phyloP scores from a whole-genome alignment of 1,139 yeast species.

The Hansenula lynferdii region DNA sequence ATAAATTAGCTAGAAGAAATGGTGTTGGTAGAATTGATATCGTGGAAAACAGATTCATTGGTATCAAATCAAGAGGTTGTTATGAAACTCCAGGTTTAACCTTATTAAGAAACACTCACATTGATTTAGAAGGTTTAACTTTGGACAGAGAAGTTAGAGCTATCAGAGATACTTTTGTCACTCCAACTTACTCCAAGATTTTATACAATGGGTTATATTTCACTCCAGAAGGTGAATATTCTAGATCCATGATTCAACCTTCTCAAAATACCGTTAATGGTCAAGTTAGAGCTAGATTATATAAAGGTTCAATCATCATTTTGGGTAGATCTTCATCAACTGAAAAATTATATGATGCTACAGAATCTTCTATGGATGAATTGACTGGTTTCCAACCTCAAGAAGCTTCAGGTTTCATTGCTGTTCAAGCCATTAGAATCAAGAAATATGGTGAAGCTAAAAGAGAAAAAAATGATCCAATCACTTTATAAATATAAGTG shows the following conservation, averaged over 20 bases:
- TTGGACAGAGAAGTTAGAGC: slow-evolving; percentile 97
- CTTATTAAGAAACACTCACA: slow-evolving; percentile 86
- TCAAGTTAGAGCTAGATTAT: slow-evolving; percentile 87
- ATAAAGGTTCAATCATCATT: slow-evolving; percentile 82
- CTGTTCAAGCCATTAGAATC: slow-evolving; percentile 96
- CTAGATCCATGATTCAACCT: slow-evolving; percentile 88
- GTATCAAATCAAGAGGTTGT: slow-evolving; percentile 98
- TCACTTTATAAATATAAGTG: slow-evolving; percentile 24
- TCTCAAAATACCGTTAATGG: slow-evolving; percentile 96
- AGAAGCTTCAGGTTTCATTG: slow-evolving; percentile 95
- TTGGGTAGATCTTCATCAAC: slow-evolving; percentile 95
- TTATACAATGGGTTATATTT: slow-evolving; percentile 97
- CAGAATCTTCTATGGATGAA: slow-evolving; percentile 99
- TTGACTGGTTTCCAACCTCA: slow-evolving; percentile 96
- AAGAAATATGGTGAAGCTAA: slow-evolving; percentile 97
- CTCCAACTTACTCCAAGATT: slow-evolving; percentile 85
- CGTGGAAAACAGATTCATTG: slow-evolving; percentile 98
- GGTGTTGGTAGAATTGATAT: slow-evolving; percentile 99
- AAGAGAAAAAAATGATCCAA: slow-evolving; percentile 55
- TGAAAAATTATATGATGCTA: slow-evolving; percentile 94
- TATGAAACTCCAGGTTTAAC: slow-evolving; percentile 99
- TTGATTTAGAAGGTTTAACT: slow-evolving; percentile 95
- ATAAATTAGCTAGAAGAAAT: slow-evolving; percentile 94
- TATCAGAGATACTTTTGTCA: slow-evolving; percentile 92
- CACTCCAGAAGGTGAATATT: slow-evolving; percentile 97